Base-by-base conservation (phyloP, 805 yeast species). In the Candida endomychidarum region DNA sequence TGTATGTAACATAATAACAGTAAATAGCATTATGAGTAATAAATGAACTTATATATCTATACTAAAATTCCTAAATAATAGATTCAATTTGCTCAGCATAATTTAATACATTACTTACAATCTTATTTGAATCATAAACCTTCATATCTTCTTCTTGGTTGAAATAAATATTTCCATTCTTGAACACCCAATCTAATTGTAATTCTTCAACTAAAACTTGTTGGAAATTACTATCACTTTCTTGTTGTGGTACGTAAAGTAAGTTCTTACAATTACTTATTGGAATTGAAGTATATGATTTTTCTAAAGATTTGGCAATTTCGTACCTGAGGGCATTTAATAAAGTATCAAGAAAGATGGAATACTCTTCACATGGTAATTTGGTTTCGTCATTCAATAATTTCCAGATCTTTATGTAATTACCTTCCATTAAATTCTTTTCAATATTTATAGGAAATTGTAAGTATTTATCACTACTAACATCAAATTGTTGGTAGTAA, bases 371-470 rank as follows among this genome's bases (percentile, higher is more conserved):
- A 49, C 80, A 75, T 19, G 83, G 81, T 49, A 82, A 80, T 53
- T 66, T 67, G 26, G 65, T 51, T 40, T 71, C 70, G 44, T 78
- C 76, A 38, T 81, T 79, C 48, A 85, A 74, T 40, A 86, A 74
- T 51, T 78, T 82, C 84, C 93, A 86, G 33, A 90, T 91, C 62
- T 86, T 86, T 61, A 88, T 93, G 63, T 90, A 93, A 49, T 91
- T 85, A 30, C 99, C 99, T 65, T 93, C 98, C 83, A 91, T 88
- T 49, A 93, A 77, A 84, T 95, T 87, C 49, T 86, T 81, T 61
- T 93, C 98, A 52, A 93, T 80, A 51, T 81, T 81, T 39, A 91
- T 81, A 17, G 98, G 98, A 59, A 89, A 89, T 34, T 79, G 76
- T 50, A 91, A 70, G 58, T 74, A 86, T 49, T 74, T 70, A 58